Conservation (phyloP, 2,329 filamentous ascomycete species). For the Aspergillus neotritici region DNA sequence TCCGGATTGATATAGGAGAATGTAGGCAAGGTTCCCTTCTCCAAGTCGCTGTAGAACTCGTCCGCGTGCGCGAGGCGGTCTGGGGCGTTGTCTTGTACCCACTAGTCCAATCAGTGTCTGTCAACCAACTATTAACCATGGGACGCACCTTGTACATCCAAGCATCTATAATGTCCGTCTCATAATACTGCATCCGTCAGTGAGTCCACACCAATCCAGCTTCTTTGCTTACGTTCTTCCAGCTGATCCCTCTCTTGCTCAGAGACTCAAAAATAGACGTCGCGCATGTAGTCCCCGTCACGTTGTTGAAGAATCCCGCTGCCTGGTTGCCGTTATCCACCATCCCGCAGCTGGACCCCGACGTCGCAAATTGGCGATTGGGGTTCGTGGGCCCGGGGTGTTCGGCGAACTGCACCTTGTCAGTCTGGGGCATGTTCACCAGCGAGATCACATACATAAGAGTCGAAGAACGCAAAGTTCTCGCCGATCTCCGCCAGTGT, state of each 20-base stretch:
- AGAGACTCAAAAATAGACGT: conserved; percentile 36
- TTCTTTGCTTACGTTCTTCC: conserved; percentile 29
- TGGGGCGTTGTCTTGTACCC: conserved; percentile 35
- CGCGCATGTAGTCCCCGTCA: conserved; percentile 31
- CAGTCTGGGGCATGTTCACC: neutral
- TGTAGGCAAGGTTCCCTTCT: conserved; percentile 60
- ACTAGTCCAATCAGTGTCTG: conserved; percentile 14
- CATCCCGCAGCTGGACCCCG: conserved; percentile 31
- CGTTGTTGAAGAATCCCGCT: conserved; percentile 29
- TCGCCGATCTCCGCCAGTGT: conserved; percentile 31
- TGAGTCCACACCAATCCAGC: neutral
- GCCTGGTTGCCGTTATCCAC: conserved; percentile 30
- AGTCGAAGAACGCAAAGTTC: conserved; percentile 37
- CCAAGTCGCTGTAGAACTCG: conserved; percentile 61
- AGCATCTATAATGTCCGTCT: conserved; percentile 34
- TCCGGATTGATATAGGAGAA: conserved; percentile 51
- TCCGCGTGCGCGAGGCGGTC: conserved; percentile 26
- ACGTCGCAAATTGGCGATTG: conserved; percentile 38
- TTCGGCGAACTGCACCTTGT: conserved; percentile 25
- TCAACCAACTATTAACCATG: neutral
- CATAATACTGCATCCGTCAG: conserved; percentile 26
- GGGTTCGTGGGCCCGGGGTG: conserved; percentile 39
- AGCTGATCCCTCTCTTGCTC: conserved; percentile 31
- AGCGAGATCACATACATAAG: conserved; percentile 21
- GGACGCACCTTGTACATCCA: conserved; percentile 29